phyloP scores from a whole-genome alignment of 2,329 filamentous ascomycete genomes.

The Diaporthe vaccinii region DNA sequence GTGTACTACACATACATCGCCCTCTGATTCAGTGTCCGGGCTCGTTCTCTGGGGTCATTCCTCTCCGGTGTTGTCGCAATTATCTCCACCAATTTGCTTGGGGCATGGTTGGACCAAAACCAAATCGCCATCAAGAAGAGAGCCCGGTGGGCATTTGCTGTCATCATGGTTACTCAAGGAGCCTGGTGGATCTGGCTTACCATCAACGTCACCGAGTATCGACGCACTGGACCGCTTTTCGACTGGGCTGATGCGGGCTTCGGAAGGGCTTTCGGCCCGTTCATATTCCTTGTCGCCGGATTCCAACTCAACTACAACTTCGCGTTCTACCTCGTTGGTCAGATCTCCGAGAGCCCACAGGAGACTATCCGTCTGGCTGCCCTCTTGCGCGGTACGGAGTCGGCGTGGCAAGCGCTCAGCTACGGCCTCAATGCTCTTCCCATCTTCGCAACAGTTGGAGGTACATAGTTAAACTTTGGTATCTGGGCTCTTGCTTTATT shows the following conservation, averaged over 20 bases:
- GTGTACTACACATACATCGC: conserved; percentile 19
- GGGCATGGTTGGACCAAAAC: conserved; percentile 6
- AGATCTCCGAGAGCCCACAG: not conserved
- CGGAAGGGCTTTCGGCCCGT: conserved; percentile 2
- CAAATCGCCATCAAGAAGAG: conserved; percentile 2
- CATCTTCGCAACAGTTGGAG: not conserved
- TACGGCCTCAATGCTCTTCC: conserved; percentile 7
- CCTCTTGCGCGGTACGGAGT: conserved; percentile 4
- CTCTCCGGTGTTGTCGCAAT: conserved; percentile 1
- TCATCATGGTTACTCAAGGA: conserved; percentile 12
- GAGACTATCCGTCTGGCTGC: conserved; percentile 20
- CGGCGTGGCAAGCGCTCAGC: conserved; percentile 8
- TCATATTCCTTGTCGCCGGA: conserved; percentile 14
- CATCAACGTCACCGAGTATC: conserved; percentile 9
- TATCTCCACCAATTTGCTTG: conserved; percentile 4
- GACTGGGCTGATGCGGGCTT: conserved; percentile 25
- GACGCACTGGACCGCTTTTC: not conserved
- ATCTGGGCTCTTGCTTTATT: conserved; percentile 8
- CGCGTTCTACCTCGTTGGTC: not conserved
- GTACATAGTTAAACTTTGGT: conserved; percentile 5
- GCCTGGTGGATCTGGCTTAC: conserved; percentile 28
- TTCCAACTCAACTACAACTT: conserved; percentile 21
- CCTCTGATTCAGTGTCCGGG: conserved; percentile 12
- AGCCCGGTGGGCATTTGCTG: not conserved
- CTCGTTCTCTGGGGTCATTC: not conserved